These are phyloP conservation scores for Blastomyces emzantsi DNA, from an alignment of 2,329 filamentous ascomycete species.

Conservation along the genomic window DNA sequence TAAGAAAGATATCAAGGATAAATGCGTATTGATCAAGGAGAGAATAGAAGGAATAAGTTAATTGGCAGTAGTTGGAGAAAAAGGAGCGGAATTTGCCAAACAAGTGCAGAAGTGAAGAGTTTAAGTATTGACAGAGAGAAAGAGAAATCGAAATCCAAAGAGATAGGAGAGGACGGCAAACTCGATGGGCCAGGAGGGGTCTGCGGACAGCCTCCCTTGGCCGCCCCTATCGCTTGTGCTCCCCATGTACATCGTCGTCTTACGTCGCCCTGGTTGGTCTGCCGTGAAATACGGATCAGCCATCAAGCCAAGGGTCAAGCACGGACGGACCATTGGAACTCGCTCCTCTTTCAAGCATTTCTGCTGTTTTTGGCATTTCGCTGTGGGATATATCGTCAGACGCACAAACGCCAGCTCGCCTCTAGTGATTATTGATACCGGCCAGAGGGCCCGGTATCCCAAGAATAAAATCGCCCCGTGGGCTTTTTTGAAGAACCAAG, in stretches of 20 bases:
- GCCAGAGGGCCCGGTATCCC: background rate
- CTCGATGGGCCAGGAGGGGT: background rate
- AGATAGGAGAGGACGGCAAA: background rate
- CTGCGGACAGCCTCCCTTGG: background rate
- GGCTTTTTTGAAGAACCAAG: background rate
- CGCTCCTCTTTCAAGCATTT: background rate
- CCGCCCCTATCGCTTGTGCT: background rate
- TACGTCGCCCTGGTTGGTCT: background rate
- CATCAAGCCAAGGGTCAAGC: background rate
- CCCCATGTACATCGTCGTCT: background rate
- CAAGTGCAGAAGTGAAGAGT: slow-evolving; percentile 4
- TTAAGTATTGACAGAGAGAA: background rate
- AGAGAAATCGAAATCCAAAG: background rate
- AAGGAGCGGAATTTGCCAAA: slow-evolving; percentile 7
- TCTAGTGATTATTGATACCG: background rate
- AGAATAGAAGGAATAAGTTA: background rate
- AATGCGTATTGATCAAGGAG: background rate
- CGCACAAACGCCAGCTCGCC: background rate
- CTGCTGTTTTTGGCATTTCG: background rate
- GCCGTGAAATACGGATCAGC: background rate
- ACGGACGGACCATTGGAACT: background rate
- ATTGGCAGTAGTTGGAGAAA: background rate
- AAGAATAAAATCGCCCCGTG: background rate
- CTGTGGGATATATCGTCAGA: background rate
- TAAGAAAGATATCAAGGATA: background rate